A percentile compares a stretch with the other conserved stretches of the same genome.
These are phyloP conservation scores for Xylaria grammica DNA, from an alignment of 495 filamentous ascomycete genomes.

Conservation along the genomic window DNA sequence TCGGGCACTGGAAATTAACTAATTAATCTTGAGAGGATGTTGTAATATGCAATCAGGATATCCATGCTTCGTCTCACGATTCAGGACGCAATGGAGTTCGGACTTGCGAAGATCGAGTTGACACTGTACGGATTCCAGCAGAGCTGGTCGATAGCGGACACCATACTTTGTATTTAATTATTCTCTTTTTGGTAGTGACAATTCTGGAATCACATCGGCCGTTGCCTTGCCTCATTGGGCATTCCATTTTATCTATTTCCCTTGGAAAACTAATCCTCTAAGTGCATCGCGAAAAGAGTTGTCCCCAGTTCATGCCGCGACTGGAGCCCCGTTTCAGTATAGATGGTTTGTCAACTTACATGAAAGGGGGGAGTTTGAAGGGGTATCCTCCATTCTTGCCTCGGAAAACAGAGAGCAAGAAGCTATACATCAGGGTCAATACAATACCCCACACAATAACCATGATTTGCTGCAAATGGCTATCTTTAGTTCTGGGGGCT, in stretches of 20 bases:
- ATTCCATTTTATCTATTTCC: conserved; percentile 6
- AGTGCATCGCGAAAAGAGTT: conserved; percentile 10
- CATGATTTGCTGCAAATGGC: conserved; percentile 77
- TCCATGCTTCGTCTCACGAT: background rate
- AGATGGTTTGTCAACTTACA: conserved; percentile 36
- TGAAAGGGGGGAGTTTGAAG: conserved; percentile 90
- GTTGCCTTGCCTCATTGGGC: background rate
- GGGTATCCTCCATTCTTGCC: conserved; percentile 95
- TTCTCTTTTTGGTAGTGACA: background rate
- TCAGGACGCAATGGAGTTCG: background rate
- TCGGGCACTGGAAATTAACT: background rate
- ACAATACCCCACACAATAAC: conserved; percentile 82
- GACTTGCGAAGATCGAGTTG: background rate
- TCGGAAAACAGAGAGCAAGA: conserved; percentile 90
- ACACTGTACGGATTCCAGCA: background rate
- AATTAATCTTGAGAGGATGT: background rate
- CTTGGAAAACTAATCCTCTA: background rate
- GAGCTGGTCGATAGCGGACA: background rate
- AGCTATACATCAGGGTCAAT: conserved; percentile 85
- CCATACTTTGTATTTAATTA: background rate
- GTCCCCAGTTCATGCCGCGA: background rate
- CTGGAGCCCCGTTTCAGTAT: conserved; percentile 1
- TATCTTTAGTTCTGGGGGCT: conserved; percentile 83
- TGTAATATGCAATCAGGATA: background rate
- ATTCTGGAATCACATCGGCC: background rate